Evolutionary conservation across 345 rosid genomes (phyloP), one percentile per base, ranked within the genome.

Genomic region (Melaleuca quinquenervia): DNA sequence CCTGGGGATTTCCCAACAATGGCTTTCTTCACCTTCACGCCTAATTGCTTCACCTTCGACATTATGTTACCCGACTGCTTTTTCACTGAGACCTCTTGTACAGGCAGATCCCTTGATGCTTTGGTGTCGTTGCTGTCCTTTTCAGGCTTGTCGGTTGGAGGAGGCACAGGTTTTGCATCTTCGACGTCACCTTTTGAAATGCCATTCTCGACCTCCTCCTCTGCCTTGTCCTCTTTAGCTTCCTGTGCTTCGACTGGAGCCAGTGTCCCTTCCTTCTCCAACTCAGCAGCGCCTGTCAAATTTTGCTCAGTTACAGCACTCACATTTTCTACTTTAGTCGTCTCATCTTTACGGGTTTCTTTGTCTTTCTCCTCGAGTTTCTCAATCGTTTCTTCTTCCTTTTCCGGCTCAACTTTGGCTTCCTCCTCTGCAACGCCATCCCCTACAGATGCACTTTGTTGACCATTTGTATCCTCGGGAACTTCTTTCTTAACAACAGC

Each of bases 1-100:
- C 91, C 88, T 70, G 96, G 95, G 83, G 98, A 94, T 90, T 94
- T 96, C 50, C 97, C 97, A 14, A 87, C 89, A 48, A 96, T 90
- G 41, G 98, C 98, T 87, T 96, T 96, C 91, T 94, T 94, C 53
- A 93, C 96, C 93, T 94, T 96, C 48, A 92, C 95, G 85, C 94
- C 90, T 32, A 96, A 92, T 14, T 94, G 96, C 70, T 96, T 96
- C 86, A 95, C 94, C 93, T 93, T 95, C 51, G 95, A 91, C 82
- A 95, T 91, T 48, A 95, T 90, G 90, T 92, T 94, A 75, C 88
- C 92, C 27, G 98, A 92, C 82, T 91, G 88, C 83, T 94, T 95
- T 90, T 95, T 95, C 3, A 84, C 90, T 27, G 88, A 9, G 86
- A 89, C 91, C 87, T 93, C 93, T 85, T 88, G 86, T 8, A 85